phyloP scores from a whole-genome alignment of 2,329 filamentous ascomycete species.

The Fonsecaea pugnacius region DNA sequence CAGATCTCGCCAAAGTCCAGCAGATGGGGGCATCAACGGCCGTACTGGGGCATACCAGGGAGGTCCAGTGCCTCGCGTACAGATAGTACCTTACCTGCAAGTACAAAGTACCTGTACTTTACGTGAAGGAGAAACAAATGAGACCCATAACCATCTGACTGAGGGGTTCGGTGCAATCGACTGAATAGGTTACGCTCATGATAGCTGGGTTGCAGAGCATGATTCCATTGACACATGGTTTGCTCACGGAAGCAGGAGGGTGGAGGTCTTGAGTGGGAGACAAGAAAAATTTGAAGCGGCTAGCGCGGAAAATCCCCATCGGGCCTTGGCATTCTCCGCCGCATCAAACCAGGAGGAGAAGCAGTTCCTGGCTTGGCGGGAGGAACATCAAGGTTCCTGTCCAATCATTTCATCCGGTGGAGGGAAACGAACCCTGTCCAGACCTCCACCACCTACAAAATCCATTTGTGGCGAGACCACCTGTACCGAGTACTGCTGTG shows the following conservation, averaged over 20 bases:
- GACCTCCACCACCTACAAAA: neutral
- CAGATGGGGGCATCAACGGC: neutral
- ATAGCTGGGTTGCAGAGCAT: neutral
- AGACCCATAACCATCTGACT: neutral
- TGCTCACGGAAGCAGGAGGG: neutral
- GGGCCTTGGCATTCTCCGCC: neutral
- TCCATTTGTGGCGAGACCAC: neutral
- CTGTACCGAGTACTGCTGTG: neutral
- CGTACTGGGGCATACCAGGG: neutral
- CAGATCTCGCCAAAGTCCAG: neutral
- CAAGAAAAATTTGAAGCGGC: neutral
- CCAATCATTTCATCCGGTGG: neutral
- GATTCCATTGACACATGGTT: neutral
- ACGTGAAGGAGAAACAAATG: neutral
- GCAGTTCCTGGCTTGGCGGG: neutral
- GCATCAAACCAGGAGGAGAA: neutral
- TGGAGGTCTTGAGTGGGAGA: too few relatives aligned
- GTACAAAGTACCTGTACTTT: too few relatives aligned
- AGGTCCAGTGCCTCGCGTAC: neutral
- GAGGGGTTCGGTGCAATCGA: neutral
- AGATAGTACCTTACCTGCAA: too few relatives aligned
- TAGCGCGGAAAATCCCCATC: neutral
- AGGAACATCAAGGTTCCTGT: neutral
- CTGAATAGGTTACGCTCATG: neutral
- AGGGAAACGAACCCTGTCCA: neutral